Conservation (phyloP, 1,284 basidiomycete species). For the Phellopilus nigrolimitatus region DNA sequence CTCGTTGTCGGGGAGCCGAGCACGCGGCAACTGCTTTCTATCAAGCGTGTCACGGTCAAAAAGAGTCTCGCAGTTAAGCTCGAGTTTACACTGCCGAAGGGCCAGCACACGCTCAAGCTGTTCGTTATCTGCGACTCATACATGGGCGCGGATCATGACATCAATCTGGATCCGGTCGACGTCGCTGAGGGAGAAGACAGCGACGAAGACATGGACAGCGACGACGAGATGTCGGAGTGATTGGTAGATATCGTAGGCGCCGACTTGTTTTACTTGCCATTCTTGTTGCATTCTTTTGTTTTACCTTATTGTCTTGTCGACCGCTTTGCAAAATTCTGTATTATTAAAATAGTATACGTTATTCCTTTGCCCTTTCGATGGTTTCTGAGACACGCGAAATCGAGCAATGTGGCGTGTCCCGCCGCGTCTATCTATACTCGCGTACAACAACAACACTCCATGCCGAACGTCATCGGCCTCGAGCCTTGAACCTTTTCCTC, state of each 20-base stretch:
- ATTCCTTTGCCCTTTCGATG: too few species aligned
- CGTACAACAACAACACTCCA: too few species aligned
- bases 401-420: too few species aligned
- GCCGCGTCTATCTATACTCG: too few species aligned
- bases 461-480: too few species aligned
- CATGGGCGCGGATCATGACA: constrained; percentile 86
- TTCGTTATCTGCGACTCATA: constrained; percentile 95
- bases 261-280: not conserved
- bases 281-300: constrained; percentile 5
- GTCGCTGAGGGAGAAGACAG: constrained; percentile 84
- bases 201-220: constrained; percentile 62
- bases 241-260: not conserved
- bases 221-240: constrained; percentile 36
- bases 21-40: constrained; percentile 77
- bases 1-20: constrained; percentile 83
- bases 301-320: constrained; percentile 1
- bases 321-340: too few species aligned
- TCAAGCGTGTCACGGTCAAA: constrained; percentile 92
- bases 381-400: too few species aligned
- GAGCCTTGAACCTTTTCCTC: too few species aligned
- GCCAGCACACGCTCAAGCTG: constrained; percentile 77
- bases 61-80: constrained; percentile 77
- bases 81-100: constrained; percentile 85
- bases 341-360: too few species aligned
- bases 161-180: constrained; percentile 72